Evolutionary conservation across 2,329 filamentous ascomycete genomes (phyloP), one percentile per base, ranked within the genome.

Genomic region (Botrytis tulipae): DNA sequence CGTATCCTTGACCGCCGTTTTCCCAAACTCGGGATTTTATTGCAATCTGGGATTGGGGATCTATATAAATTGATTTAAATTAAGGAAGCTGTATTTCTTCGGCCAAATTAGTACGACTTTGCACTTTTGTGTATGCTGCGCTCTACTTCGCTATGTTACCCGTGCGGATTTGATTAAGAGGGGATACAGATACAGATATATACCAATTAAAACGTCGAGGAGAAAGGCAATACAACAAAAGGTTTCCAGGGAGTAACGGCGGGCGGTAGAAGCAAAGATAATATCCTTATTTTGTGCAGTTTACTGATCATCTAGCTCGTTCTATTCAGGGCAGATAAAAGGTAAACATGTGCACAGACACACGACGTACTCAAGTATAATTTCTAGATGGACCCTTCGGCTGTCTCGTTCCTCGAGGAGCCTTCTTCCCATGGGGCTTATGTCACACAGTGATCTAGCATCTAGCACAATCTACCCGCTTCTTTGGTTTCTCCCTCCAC

Each of bases 1-100:
- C 22, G 14, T 25, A 40, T 20, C 65, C 35, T 68, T 68, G 65
- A 57, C 48, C 65, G 48, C 65, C 65, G 48, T 68, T 68, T 40
- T 68, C 65, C 46, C 35, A 68, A 35, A 57, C 65, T 54, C 65
- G 65, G 65, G 29, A 57, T 48, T n/a, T 29, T 12, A 42, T 57
- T 22, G 9, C 7, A 4, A 35, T 57, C 35, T 57, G 25, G 16
- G 35, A 29, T 10, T 54, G 42, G 32, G 48, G n/a, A 37, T 29
- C 29, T 29, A 40, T 42, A 32, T 16, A 57, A 29, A 40, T 40
- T 68, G 48, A 68, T 42, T 68, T 57, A 68, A 35, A 68, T 68
- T 42, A 68, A 68, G 18, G 48, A 68, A 22, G 29, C 18, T n/a
- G 48, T 44, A 32, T 8, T n/a, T 29, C n/a, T 51, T 67, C 48